A percentile compares a stretch with the other conserved stretches of the same genome.
These are phyloP conservation scores for Verbena officinalis DNA, from an alignment of 257 asterid genomes.

Conservation along the genomic window DNA sequence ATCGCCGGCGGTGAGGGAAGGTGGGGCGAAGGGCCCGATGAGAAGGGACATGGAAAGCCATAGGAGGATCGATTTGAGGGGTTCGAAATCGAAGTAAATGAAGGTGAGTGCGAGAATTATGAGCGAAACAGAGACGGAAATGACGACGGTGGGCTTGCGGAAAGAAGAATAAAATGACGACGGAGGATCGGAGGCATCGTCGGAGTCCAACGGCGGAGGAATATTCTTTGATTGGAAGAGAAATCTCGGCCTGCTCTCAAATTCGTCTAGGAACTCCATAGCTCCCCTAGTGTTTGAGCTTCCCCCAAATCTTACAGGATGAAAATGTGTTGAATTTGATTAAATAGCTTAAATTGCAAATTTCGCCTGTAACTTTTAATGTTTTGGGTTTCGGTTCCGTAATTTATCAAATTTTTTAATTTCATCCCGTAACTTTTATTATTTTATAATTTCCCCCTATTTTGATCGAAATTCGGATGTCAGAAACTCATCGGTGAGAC, in stretches of 20 bases:
- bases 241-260: conserved; percentile 76
- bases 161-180: conserved; percentile 35
- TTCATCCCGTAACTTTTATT: too few relatives aligned
- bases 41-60: conserved; percentile 81
- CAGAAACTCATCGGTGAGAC: too few relatives aligned
- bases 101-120: conserved; percentile 45
- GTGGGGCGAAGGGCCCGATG: conserved; percentile 88
- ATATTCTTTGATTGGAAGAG: conserved; percentile 65
- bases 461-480: too few relatives aligned
- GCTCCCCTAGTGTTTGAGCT: too few relatives aligned
- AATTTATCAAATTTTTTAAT: too few relatives aligned
- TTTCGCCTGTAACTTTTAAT: too few relatives aligned
- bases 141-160: conserved; percentile 55
- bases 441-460: too few relatives aligned
- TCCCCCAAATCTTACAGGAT: neutral
- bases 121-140: conserved; percentile 52
- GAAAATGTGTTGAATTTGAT: too few relatives aligned
- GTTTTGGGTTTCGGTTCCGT: too few relatives aligned
- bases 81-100: conserved; percentile 58
- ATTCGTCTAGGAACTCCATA: conserved; percentile 92
- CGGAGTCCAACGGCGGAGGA: conserved; percentile 32
- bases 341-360: too few relatives aligned
- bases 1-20: conserved; percentile 81
- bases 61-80: conserved; percentile 56
- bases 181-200: conserved; percentile 24